These are phyloP conservation scores for Heliocybe sulcata DNA, from an alignment of 1,284 basidiomycete genomes.

Conservation along the genomic window DNA sequence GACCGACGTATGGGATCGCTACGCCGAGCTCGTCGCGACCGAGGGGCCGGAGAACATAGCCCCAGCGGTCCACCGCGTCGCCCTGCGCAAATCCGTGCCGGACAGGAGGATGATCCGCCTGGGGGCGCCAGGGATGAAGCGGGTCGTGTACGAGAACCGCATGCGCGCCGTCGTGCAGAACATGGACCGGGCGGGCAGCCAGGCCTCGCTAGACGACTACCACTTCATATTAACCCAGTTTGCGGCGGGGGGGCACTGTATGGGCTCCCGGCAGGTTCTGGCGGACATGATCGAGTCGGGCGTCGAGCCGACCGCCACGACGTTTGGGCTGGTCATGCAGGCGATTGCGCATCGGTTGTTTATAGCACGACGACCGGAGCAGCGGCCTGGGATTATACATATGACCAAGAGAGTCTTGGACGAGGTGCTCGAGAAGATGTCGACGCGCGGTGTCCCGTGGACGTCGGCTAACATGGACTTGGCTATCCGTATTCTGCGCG, in stretches of 20 bases:
- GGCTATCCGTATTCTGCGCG: conserved; percentile 58
- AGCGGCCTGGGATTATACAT: conserved; percentile 24
- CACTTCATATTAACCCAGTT: conserved; percentile 68
- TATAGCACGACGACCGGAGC: conserved; percentile 38
- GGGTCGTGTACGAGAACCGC: conserved; percentile 52
- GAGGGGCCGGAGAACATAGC: conserved; percentile 43
- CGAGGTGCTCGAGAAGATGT: conserved; percentile 54
- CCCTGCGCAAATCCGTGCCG: conserved; percentile 57
- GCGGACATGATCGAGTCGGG: conserved; percentile 43
- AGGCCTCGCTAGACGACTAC: conserved; percentile 57
- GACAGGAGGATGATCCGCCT: conserved; percentile 35
- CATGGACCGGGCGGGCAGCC: conserved; percentile 45
- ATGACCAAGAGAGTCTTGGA: conserved; percentile 39
- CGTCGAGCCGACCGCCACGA: conserved; percentile 39
- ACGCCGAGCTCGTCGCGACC: conserved; percentile 44
- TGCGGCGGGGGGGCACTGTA: conserved; percentile 60
- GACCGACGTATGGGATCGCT: conserved; percentile 44
- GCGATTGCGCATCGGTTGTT: conserved; percentile 59
- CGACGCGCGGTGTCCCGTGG: conserved; percentile 33
- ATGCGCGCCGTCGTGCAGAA: conserved; percentile 60
- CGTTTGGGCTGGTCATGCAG: conserved; percentile 58
- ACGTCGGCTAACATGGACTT: conserved; percentile 58
- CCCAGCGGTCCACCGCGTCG: conserved; percentile 55
- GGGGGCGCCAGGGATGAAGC: conserved; percentile 23
- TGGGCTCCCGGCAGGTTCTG: conserved; percentile 51